Base-by-base conservation (phyloP, 176 grass and related monocot species). In the Juncus inflexus region DNA sequence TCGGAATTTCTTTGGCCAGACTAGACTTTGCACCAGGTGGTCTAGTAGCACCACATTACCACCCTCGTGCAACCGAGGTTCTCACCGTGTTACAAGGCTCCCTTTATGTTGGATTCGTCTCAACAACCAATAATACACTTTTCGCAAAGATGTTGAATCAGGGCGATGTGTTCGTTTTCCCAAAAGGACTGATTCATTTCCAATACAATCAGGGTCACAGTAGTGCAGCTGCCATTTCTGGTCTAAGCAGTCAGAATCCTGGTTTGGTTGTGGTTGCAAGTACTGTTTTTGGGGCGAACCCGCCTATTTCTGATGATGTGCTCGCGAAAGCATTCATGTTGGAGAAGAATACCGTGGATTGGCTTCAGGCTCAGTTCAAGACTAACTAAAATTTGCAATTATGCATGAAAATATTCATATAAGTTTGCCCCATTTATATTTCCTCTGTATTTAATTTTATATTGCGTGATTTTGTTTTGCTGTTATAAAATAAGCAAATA, bases 151-250 rank as follows among this genome's bases (percentile, higher is more conserved):
- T 74, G 40, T 60, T 83, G 47, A 61, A 78, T 3, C 67, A 68
- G 63, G 81, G 81, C 3, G 81, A 78, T n/a, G 81, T 69, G 19
- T 78, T 78, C 0, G 81, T 74, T 7, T 83, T 83, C 19, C 81
- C 81, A 2, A 36, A 74, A 13, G 81, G 81, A 9, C 58, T 69
- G 12, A 58, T 78, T 11, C 81, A 83, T 13, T 83, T 78, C 60
- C 61, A 83, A 35, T 69, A 36, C 50, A 83, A 83, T 14, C 2
- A 4, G 2, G 75, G 57, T 43, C 15, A 13, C 4, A 58, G 2
- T 5, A 67, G 39, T 13, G 55, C 81, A 5, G 75, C 69, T 16
- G 81, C 67, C 1, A 11, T 68, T 0, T 70, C 81, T 0, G 42
- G 53, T 6, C 63, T 83, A 4, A 73, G 69, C 11, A 83, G 81